A percentile compares a stretch with the other conserved stretches of the same genome.
phyloP scores from a whole-genome alignment of 306 rosid species.

The Cicer chorassanicum region DNA sequence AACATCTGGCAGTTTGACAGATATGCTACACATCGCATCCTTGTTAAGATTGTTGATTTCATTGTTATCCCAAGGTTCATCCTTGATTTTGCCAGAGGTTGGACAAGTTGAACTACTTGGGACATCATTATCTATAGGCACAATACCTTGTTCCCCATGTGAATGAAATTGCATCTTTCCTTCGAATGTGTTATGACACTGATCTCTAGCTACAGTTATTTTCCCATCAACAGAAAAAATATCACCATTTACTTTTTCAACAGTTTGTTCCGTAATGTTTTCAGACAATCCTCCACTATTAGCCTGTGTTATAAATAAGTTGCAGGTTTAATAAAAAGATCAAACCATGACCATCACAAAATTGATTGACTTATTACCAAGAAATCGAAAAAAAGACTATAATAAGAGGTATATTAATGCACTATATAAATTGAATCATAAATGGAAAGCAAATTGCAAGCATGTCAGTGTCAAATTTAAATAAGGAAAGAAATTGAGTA shows the following conservation, averaged over 20 bases:
- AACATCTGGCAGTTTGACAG: conserved; percentile 39
- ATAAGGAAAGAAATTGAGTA: conserved; percentile 30
- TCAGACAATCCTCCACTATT: conserved; percentile 42
- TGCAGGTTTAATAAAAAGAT: conserved; percentile 34
- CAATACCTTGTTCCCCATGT: conserved; percentile 48
- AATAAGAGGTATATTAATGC: conserved; percentile 28
- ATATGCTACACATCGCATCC: conserved; percentile 47
- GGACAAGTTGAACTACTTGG: conserved; percentile 49
- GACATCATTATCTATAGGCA: conserved; percentile 44
- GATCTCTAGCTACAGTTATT: conserved; percentile 33
- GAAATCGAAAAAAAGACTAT: conserved; percentile 31
- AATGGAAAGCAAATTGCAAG: conserved; percentile 21
- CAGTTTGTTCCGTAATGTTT: conserved; percentile 42
- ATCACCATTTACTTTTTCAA: conserved; percentile 44
- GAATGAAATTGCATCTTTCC: conserved; percentile 50
- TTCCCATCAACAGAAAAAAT: conserved; percentile 42
- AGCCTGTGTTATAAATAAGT: conserved; percentile 51
- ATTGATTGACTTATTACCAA: conserved; percentile 10
- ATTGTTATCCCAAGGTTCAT: conserved; percentile 60
- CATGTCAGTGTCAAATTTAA: conserved; percentile 12
- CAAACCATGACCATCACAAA: conserved; percentile 37
- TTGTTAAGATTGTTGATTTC: conserved; percentile 44
- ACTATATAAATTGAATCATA: conserved; percentile 13
- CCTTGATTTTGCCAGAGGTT: conserved; percentile 60
- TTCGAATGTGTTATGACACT: conserved; percentile 34